Evolutionary conservation across 1,284 basidiomycete species (phyloP).

Genomic region (Pterulicium gracile): DNA sequence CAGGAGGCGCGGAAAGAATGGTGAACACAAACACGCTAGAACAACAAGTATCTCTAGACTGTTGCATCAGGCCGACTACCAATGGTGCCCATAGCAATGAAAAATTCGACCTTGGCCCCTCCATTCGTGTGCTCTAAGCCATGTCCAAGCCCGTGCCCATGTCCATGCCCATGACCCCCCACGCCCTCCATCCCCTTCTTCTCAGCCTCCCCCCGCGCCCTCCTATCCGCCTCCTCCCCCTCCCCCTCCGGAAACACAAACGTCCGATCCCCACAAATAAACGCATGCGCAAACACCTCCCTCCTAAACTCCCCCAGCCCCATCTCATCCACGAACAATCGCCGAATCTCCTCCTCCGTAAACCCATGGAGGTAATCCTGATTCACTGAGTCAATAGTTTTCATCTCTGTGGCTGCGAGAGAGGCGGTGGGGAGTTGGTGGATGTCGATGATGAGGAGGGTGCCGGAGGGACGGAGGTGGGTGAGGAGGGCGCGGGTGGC

Average conservation of each 20-base stretch:
- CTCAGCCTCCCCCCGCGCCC: background rate
- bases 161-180: background rate
- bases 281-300: background rate
- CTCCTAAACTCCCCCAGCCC: background rate
- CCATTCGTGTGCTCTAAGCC: background rate
- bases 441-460: conserved; percentile 49
- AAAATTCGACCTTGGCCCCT: background rate
- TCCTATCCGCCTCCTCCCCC: background rate
- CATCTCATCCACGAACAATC: background rate
- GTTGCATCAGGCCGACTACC: no score
- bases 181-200: background rate
- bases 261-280: background rate
- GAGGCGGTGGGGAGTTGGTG: conserved; percentile 1
- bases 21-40: no score
- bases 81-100: background rate
- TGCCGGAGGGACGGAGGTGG: conserved; percentile 52
- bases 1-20: no score
- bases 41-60: no score
- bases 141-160: background rate
- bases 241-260: background rate
- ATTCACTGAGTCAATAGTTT: background rate
- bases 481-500: conserved; percentile 40
- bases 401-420: background rate
- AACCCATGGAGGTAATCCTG: background rate
- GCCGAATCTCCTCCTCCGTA: background rate